A percentile compares a stretch with the other conserved stretches of the same genome.
phyloP scores from a whole-genome alignment of 306 rosid species.

The Vigna nakashimae region DNA sequence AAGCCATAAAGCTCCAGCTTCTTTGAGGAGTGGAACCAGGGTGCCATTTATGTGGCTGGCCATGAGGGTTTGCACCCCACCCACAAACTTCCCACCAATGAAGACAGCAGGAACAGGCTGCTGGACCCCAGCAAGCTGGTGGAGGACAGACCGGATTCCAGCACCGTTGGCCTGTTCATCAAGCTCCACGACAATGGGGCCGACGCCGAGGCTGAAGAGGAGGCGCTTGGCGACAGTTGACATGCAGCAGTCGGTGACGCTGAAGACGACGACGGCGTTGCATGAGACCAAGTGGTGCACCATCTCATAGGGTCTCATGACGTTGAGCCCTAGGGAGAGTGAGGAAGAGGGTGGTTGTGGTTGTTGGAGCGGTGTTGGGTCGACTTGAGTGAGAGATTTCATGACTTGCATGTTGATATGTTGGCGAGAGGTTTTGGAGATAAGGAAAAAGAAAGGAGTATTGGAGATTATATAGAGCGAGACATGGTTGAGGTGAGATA shows the following conservation, averaged over 20 bases:
- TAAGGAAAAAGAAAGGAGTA: not conserved
- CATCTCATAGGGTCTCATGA: conserved; percentile 50
- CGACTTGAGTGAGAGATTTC: conserved; percentile 39
- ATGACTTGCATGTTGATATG: conserved; percentile 51
- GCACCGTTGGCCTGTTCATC: conserved; percentile 57
- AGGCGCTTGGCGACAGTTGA: conserved; percentile 87
- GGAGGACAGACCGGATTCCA: conserved; percentile 60
- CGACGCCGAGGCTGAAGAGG: conserved; percentile 81
- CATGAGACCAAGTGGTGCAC: conserved; percentile 60
- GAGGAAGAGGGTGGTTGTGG: not conserved
- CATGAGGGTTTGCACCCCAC: conserved; percentile 82
- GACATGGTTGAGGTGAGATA: not conserved
- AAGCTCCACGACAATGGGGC: conserved; percentile 72
- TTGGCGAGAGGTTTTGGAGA: no score
- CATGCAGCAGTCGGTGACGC: conserved; percentile 78
- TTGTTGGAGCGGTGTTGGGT: not conserved
- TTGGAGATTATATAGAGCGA: not conserved
- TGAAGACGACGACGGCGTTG: conserved; percentile 80
- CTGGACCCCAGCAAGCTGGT: conserved; percentile 41
- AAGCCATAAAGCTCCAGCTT: conserved; percentile 87
- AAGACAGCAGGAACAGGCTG: conserved; percentile 70
- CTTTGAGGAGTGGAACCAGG: conserved; percentile 80
- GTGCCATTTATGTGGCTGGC: conserved; percentile 81
- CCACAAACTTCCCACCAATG: conserved; percentile 76
- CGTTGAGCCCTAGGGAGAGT: not conserved